A percentile compares a stretch with the other conserved stretches of the same genome.
These are phyloP conservation scores for Verticillium zaregamsianum DNA, from an alignment of 2,329 filamentous ascomycete genomes.

Conservation along the genomic window DNA sequence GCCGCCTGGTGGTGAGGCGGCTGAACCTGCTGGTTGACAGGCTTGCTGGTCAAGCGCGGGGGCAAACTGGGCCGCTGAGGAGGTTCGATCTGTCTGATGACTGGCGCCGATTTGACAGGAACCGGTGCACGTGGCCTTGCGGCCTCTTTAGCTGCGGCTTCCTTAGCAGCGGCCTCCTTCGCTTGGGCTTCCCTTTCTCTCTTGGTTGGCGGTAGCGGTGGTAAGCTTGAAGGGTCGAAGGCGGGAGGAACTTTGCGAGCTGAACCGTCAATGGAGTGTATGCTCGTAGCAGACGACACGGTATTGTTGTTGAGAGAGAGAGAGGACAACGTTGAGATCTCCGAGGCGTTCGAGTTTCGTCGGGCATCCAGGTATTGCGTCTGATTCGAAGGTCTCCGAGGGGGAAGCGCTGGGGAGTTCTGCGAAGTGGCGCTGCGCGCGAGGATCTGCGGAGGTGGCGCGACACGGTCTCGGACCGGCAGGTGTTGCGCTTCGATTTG, in stretches of 20 bases:
- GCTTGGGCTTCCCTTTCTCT: conserved; percentile 48
- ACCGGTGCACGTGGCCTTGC: neutral
- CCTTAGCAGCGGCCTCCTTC: conserved; percentile 15
- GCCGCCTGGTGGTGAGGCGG: conserved; percentile 2
- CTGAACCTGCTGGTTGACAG: conserved; percentile 27
- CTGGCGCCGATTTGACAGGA: conserved; percentile 32
- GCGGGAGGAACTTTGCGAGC: conserved; percentile 51
- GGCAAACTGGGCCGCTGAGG: conserved; percentile 37
- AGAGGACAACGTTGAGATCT: conserved; percentile 49
- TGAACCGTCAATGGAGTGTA: conserved; percentile 35
- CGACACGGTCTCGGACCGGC: conserved; percentile 19
- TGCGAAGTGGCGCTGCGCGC: conserved; percentile 30
- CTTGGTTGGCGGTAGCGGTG: conserved; percentile 51
- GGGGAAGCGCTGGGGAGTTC: conserved; percentile 44
- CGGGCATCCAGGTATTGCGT: conserved; percentile 33
- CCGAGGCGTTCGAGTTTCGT: conserved; percentile 55
- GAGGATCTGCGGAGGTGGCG: conserved; percentile 30
- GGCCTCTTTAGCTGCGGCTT: conserved; percentile 5
- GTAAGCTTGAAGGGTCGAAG: conserved; percentile 52
- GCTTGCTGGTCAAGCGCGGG: conserved; percentile 47
- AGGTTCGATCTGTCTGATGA: conserved; percentile 26
- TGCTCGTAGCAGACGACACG: conserved; percentile 43
- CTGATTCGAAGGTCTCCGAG: conserved; percentile 44
- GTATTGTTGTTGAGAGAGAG: conserved; percentile 41
- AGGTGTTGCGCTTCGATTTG: conserved; percentile 18